Conservation (phyloP, 352 stramenopile species). For the Phytophthora europaea region DNA sequence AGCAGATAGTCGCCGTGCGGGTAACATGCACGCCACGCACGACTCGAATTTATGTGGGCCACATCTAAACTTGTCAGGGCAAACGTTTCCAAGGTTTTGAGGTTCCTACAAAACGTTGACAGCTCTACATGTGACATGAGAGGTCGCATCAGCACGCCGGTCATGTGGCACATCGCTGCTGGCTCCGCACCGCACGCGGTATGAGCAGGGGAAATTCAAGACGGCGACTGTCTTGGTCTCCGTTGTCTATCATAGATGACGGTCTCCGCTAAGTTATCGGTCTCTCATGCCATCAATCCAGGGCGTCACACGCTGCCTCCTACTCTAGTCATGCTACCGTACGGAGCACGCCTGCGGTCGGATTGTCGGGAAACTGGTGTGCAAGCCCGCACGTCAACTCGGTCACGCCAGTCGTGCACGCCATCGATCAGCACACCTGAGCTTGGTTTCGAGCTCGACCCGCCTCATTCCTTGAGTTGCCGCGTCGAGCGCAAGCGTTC, state of each 20-base stretch:
- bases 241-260: not conserved
- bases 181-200: not conserved
- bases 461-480: conserved; percentile 31
- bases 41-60: too few relatives aligned
- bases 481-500: conserved; percentile 10
- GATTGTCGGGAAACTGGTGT: conserved; percentile 28
- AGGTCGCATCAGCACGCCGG: not conserved
- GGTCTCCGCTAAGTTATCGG: conserved; percentile 14
- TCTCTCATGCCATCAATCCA: conserved; percentile 17
- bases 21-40: too few relatives aligned
- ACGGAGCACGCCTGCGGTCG: conserved; percentile 17
- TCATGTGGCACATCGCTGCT: conserved; percentile 27
- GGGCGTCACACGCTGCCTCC: conserved; percentile 20
- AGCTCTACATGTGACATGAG: too few relatives aligned
- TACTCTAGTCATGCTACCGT: conserved; percentile 20
- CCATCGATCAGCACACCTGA: conserved; percentile 11
- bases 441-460: conserved; percentile 4
- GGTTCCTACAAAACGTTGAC: too few relatives aligned
- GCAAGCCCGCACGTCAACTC: conserved; percentile 13
- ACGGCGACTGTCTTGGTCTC: not conserved
- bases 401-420: conserved; percentile 6
- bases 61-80: too few relatives aligned
- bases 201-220: not conserved
- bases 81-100: too few relatives aligned
- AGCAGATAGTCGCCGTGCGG: too few relatives aligned